Conservation (phyloP, 116 monocot species). For the Dioscorea cayenensis region DNA sequence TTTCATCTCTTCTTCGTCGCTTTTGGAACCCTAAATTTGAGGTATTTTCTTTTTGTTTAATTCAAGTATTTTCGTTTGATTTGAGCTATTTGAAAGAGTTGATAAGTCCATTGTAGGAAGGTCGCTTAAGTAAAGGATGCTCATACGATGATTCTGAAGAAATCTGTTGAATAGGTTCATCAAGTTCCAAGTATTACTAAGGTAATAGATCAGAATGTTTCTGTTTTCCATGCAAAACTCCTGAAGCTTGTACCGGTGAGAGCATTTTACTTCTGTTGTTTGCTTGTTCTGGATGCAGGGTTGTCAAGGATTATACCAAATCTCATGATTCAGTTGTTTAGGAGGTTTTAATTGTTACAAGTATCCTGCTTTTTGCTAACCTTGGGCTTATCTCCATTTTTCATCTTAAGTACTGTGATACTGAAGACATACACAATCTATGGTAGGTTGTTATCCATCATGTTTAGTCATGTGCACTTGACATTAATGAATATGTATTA, state of each 20-base stretch:
- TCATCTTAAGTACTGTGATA: not conserved
- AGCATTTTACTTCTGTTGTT: not conserved
- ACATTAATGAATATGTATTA: not conserved
- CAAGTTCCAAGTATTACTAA: constrained; percentile 53
- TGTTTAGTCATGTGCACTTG: not conserved
- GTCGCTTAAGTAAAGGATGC: constrained; percentile 69
- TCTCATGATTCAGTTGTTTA: not conserved
- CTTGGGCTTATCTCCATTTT: not conserved
- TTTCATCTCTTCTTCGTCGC: no score
- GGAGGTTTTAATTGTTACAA: not conserved
- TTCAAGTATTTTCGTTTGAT: no score
- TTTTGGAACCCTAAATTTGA: no score
- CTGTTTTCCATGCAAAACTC: constrained; percentile 48
- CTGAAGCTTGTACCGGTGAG: constrained; percentile 78
- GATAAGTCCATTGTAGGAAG: constrained; percentile 71
- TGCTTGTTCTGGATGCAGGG: constrained; percentile 27
- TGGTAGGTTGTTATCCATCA: not conserved
- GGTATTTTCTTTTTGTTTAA: no score
- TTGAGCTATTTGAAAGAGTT: constrained; percentile 72
- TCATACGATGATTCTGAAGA: constrained; percentile 66
- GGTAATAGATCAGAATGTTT: constrained; percentile 40
- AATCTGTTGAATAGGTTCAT: constrained; percentile 71
- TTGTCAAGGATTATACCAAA: constrained; percentile 35
- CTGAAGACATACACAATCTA: not conserved
- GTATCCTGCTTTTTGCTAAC: not conserved